phyloP scores from a whole-genome alignment of 192 early-diverging fungal genomes.

The Linnemannia elongata region DNA sequence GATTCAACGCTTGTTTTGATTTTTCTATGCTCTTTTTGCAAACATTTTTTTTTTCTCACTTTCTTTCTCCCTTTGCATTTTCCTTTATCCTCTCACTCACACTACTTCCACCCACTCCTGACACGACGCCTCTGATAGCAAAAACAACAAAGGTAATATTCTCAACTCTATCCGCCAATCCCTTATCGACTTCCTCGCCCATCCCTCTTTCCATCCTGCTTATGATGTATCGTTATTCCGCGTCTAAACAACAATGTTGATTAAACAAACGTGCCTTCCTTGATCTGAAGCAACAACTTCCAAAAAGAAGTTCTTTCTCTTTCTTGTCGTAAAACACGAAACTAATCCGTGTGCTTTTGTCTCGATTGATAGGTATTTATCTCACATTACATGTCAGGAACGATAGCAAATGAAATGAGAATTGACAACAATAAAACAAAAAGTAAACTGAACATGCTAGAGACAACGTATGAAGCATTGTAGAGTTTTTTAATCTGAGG shows the following conservation, averaged over 20 bases:
- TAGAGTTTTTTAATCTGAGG: neutral
- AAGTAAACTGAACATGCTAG: neutral
- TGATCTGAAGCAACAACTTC: constrained; percentile 2
- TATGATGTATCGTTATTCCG: constrained; percentile 13
- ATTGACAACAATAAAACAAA: neutral
- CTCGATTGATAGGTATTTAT: neutral
- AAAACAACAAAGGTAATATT: neutral
- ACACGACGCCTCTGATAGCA: neutral
- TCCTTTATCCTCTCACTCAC: neutral
- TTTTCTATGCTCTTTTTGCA: neutral
- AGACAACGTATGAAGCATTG: neutral
- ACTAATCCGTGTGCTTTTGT: neutral
- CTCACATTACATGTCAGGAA: neutral
- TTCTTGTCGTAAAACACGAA: neutral
- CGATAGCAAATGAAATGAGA: neutral
- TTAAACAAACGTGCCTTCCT: constrained; percentile 11
- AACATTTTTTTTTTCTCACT: neutral
- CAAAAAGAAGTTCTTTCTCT: neutral
- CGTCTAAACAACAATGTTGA: constrained; percentile 13
- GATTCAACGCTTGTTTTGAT: neutral
- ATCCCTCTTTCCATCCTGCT: neutral
- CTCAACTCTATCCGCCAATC: neutral
- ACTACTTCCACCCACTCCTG: neutral
- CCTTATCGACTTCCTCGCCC: neutral
- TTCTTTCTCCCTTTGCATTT: neutral